Evolutionary conservation across 2,329 filamentous ascomycete species (phyloP), one percentile per base, ranked within the genome.

Genomic region (Paramyrothecium roridum): DNA sequence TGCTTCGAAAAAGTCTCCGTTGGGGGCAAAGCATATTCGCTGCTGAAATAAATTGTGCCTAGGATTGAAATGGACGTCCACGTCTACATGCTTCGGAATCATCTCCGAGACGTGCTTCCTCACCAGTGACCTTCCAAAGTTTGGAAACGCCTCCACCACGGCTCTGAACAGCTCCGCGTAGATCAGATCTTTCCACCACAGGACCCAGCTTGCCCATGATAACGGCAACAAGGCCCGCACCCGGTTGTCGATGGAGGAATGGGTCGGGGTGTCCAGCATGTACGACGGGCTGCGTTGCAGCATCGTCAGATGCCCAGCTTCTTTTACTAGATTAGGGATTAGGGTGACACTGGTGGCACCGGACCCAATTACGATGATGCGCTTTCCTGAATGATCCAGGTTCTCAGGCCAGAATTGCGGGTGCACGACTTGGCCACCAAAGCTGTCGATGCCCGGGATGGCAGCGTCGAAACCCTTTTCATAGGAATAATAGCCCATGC

Each of bases 261-360:
- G 65, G 22, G 78, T 75, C 0, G 80, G 72, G 2, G 84, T 62
- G 4, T 30, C 26, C 26, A 30, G 26, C 54, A 93, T 79, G 64
- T 90, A 93, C 1, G 80, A 82, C 0, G 91, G 91, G 48, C 86
- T 91, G 55, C 91, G 84, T 72, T 96, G 91, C 3, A 96, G 79
- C 83, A 93, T 91, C 1, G 89, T 93, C 26, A 92, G 85, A 16
- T 82, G 80, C 6, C 72, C 73, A 6, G 88, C 89, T 43, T 80
- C 82, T 47, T 88, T 74, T 1, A 85, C 83, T 48, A 96, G 72
- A 49, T 79, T 82, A 1, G 91, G 91, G 3, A 96, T 69, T 1
- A 96, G 78, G 0, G 91, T 95, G 50, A 93, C 74, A 8, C 90
- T 88, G 0, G 91, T 96, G 2, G 91, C 91, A 8, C 91, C 91